These are phyloP conservation scores for Aspergillus olivimuriae DNA, from an alignment of 495 filamentous ascomycete genomes.

Conservation along the genomic window DNA sequence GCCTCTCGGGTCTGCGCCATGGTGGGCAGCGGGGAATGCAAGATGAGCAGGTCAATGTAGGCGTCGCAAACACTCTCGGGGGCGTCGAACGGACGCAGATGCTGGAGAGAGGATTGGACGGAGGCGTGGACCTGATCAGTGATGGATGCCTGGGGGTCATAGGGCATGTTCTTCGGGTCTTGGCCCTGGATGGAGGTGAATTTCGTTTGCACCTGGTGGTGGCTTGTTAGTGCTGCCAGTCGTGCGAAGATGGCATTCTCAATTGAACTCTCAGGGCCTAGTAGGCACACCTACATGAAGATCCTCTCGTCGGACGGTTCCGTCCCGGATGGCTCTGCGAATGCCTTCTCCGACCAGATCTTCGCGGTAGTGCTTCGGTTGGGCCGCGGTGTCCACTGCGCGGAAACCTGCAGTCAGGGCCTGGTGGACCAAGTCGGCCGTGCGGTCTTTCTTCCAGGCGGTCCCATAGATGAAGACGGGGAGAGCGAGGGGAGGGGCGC, in stretches of 20 bases:
- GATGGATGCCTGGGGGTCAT: constrained; percentile 43
- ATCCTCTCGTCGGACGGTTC: constrained; percentile 51
- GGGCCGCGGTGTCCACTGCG: constrained; percentile 72
- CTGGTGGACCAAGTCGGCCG: constrained; percentile 58
- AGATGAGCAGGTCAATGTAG: constrained; percentile 67
- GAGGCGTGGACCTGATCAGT: constrained; percentile 59
- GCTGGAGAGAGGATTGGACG: constrained; percentile 59
- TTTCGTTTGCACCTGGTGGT: constrained; percentile 69
- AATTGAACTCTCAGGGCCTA: too few species aligned
- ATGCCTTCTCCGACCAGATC: constrained; percentile 62
- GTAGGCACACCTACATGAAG: constrained; percentile 48
- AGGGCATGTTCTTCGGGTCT: constrained; percentile 54
- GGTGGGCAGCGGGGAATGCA: constrained; percentile 62
- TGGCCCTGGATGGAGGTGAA: constrained; percentile 61
- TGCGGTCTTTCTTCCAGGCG: constrained; percentile 78
- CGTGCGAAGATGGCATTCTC: too few species aligned
- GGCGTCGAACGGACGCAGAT: constrained; percentile 41
- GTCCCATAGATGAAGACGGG: constrained; percentile 73
- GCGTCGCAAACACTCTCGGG: constrained; percentile 29
- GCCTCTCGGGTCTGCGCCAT: constrained; percentile 54
- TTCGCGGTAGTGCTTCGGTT: constrained; percentile 75
- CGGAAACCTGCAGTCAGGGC: constrained; percentile 68
- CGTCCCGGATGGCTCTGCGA: constrained; percentile 48
- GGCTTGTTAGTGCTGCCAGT: constrained; percentile 1
- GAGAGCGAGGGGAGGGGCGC: constrained; percentile 21